phyloP scores from a whole-genome alignment of 2,329 filamentous ascomycete genomes.

The Botrytis medusae region DNA sequence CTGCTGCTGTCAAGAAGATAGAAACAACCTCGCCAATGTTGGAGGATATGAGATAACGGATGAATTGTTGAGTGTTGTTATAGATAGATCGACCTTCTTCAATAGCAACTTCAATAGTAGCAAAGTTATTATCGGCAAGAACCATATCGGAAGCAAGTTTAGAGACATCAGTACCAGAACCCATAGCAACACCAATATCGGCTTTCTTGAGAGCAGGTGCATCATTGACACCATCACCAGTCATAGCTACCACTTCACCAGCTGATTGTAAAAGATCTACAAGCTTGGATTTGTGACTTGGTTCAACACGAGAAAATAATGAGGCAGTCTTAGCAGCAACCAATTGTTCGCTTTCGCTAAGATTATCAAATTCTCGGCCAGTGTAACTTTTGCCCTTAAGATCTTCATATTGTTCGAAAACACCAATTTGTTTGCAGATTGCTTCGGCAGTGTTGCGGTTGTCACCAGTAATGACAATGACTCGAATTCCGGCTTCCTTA shows the following conservation, averaged over 20 bases:
- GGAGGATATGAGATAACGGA: constrained; percentile 96
- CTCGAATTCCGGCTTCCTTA: constrained; percentile 88
- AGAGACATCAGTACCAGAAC: constrained; percentile 93
- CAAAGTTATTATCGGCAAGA: constrained; percentile 97
- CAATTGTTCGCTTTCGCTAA: constrained; percentile 76
- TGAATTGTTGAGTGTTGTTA: constrained; percentile 99
- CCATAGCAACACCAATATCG: constrained; percentile 99
- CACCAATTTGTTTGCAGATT: constrained; percentile 94
- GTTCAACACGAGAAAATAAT: constrained; percentile 94
- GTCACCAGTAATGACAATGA: constrained; percentile 97
- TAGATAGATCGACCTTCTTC: constrained; percentile 98
- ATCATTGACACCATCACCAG: constrained; percentile 97
- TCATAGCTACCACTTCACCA: constrained; percentile 97
- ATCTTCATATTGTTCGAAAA: constrained; percentile 81
- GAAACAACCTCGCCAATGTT: constrained; percentile 99
- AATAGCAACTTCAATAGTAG: constrained; percentile 92
- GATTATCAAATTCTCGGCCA: constrained; percentile 87
- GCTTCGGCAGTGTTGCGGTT: constrained; percentile 97
- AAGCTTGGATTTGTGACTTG: constrained; percentile 93
- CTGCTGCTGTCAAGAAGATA: constrained; percentile 93
- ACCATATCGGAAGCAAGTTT: constrained; percentile 99
- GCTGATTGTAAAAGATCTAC: constrained; percentile 93
- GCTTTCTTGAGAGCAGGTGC: constrained; percentile 97
- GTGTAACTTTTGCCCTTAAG: constrained; percentile 91
- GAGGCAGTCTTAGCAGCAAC: constrained; percentile 82